Evolutionary conservation across 345 rosid genomes (phyloP).

Genomic region (Pistacia integerrima): DNA sequence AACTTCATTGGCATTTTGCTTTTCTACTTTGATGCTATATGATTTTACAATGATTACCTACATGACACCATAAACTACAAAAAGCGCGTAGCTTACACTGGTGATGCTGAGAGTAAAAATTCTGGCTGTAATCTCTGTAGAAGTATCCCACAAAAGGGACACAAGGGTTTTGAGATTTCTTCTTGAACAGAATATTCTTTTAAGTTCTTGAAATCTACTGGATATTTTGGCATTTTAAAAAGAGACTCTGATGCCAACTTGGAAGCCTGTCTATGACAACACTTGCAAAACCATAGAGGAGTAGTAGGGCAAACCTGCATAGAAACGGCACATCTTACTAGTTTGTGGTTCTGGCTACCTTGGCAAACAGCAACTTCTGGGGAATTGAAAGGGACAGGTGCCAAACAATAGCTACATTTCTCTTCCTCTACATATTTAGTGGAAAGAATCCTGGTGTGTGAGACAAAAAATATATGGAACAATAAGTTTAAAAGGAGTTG

Average conservation of each 20-base stretch:
- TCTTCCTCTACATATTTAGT: slow-evolving; percentile 45
- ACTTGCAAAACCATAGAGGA: slow-evolving; percentile 83
- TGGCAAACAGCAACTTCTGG: slow-evolving; percentile 65
- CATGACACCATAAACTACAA: slow-evolving; percentile 5
- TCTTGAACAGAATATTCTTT: slow-evolving; percentile 23
- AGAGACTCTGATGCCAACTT: slow-evolving; percentile 58
- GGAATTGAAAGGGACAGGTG: slow-evolving; percentile 61
- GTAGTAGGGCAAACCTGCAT: slow-evolving; percentile 77
- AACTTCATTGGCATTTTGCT: background rate
- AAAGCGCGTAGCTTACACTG: slow-evolving; percentile 34
- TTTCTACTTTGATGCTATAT: background rate
- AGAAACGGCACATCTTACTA: slow-evolving; percentile 70
- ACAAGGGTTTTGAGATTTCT: slow-evolving; percentile 50
- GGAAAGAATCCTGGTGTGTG: slow-evolving; percentile 34
- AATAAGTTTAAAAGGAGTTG: background rate
- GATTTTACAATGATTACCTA: background rate
- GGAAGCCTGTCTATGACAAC: slow-evolving; percentile 62
- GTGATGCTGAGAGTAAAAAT: slow-evolving; percentile 64
- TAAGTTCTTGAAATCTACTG: slow-evolving; percentile 40
- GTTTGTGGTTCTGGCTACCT: slow-evolving; percentile 55
- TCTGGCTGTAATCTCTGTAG: slow-evolving; percentile 73
- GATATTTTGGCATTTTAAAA: slow-evolving; percentile 51
- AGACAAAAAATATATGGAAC: background rate
- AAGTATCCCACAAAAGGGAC: slow-evolving; percentile 77
- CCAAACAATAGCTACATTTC: slow-evolving; percentile 69